Evolutionary conservation across 139 green algal species (phyloP).

Genomic region (Spirogloea muscicola): DNA sequence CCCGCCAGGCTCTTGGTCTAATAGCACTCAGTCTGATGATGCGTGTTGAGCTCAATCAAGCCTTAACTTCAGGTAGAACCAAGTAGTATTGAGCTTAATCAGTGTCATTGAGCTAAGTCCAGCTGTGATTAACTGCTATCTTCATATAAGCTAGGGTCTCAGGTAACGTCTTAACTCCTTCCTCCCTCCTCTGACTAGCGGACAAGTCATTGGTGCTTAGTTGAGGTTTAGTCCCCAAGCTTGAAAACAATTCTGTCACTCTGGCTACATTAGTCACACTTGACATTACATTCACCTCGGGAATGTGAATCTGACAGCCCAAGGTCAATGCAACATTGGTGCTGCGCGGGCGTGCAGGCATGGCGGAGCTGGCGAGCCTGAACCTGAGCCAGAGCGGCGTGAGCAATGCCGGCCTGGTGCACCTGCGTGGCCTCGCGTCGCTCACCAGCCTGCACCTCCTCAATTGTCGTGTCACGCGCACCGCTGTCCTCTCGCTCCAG

Average conservation of each 20-base stretch:
- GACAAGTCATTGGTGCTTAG: constrained; percentile 6
- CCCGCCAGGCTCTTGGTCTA: neutral
- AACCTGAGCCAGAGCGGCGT: neutral
- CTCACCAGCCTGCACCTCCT: neutral
- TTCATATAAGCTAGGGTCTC: neutral
- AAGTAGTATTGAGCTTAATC: neutral
- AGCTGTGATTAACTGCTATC: neutral
- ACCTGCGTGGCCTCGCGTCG: neutral
- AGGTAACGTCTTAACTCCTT: neutral
- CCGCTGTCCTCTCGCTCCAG: no score
- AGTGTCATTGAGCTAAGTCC: neutral
- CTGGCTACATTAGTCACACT: neutral
- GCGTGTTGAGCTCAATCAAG: neutral
- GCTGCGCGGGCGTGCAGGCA: neutral
- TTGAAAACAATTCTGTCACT: neutral
- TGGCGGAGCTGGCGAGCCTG: constrained; percentile 11
- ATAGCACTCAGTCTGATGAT: no score
- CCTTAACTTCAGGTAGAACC: neutral
- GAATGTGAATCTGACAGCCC: no score
- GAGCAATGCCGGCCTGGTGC: neutral
- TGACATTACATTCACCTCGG: neutral
- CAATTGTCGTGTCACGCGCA: constrained; percentile 2
- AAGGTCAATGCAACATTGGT: no score
- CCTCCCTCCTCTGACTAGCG: neutral
- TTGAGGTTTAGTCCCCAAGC: neutral